phyloP scores from a whole-genome alignment of 257 asterid genomes.

The Solanum arcanum region DNA sequence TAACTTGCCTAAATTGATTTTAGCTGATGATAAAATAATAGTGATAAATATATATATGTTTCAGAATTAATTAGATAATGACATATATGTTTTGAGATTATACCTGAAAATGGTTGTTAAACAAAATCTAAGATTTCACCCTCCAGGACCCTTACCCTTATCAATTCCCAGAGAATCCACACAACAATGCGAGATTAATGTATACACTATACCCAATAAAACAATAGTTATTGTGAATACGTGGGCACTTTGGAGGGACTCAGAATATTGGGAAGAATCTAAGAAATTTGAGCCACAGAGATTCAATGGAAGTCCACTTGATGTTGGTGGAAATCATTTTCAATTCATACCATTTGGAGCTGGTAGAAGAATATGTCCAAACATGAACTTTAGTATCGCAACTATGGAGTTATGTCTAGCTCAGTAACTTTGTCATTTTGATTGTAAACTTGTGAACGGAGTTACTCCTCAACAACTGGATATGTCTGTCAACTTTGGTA shows the following conservation, averaged over 20 bases:
- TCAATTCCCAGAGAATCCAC: slow-evolving; percentile 7
- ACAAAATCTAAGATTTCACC: not conserved
- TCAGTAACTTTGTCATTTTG: slow-evolving; percentile 3
- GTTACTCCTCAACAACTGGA: slow-evolving; percentile 2
- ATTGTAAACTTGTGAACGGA: slow-evolving; percentile 10
- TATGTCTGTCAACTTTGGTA: slow-evolving; percentile 4
- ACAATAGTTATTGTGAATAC: not conserved
- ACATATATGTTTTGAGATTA: too few relatives aligned
- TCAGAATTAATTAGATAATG: too few relatives aligned
- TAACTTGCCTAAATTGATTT: too few relatives aligned
- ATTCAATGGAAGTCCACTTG: not conserved
- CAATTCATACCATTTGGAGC: slow-evolving; percentile 26
- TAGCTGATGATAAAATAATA: too few relatives aligned
- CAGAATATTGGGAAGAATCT: slow-evolving; percentile 5
- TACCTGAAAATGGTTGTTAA: slow-evolving; percentile 1
- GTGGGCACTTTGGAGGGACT: slow-evolving; percentile 13
- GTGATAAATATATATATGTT: too few relatives aligned
- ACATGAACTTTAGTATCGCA: slow-evolving; percentile 9
- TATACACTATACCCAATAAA: slow-evolving; percentile 2
- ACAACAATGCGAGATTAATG: slow-evolving; percentile 3
- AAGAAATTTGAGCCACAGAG: slow-evolving; percentile 13
- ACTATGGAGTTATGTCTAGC: slow-evolving; percentile 17
- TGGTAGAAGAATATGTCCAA: slow-evolving; percentile 22
- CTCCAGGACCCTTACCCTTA: not conserved
- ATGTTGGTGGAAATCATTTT: slow-evolving; percentile 12